Base-by-base conservation (phyloP, 2,329 filamentous ascomycete species). In the Sclerotinia sclerotiorum region DNA sequence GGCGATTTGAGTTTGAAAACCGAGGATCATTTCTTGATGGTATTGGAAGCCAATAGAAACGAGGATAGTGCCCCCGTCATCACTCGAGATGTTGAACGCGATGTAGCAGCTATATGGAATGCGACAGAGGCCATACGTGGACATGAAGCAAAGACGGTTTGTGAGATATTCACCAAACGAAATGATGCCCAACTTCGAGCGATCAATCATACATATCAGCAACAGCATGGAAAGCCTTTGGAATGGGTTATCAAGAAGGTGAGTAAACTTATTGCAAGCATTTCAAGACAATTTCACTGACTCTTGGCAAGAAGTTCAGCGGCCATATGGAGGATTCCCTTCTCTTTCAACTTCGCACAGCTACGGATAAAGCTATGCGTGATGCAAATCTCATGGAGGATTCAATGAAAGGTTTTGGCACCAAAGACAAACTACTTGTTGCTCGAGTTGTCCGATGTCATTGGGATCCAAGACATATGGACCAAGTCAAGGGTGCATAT, bases 251-350 rank as follows among this genome's bases (percentile, higher is more conserved):
- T 98, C 74, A 87, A 88, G 71, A 90, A 87, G 74, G 87, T 88
- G 78, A 79, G 82, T 51, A 21, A 27, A 13, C 8, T 39, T 42
- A 10, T 42, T 24, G 27, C n/a, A 15, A 27, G 24, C 6, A 15
- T 52, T 3, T n/a, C 17, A 24, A n/a, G 57, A 19, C 39, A 62
- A 51, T 48, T 39, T 48, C 55, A 60, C 56, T 75, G 68, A 75
- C 63, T 56, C 62, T 7, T 51, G 48, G 69, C 11, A 70, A 89
- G 81, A 88, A 95, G 75, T 97, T 97, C 80, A 91, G 89, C 0
- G 94, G 94, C 0, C 94, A 98, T 77, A 97, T 98, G 93, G 84
- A 94, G 78, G 87, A 92, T 21, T 93, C 93, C 0, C 84, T 98
- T 0, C 80, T 95, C 35, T 88, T 88, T 77, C 93, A 97, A 78